These are phyloP conservation scores for Chlorophyllum brunneum DNA, from an alignment of 768 basidiomycete genomes.

Conservation along the genomic window DNA sequence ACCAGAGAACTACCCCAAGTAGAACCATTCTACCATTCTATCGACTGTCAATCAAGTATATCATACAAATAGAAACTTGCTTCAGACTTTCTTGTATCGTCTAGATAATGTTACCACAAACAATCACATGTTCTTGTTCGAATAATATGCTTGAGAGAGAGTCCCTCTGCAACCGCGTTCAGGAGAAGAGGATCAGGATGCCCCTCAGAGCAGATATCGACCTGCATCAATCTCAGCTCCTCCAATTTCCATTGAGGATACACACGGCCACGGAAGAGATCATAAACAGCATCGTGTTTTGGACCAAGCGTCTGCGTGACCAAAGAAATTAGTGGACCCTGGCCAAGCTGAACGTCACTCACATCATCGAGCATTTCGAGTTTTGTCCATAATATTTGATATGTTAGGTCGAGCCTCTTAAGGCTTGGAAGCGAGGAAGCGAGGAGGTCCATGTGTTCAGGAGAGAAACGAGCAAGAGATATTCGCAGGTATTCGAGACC, in stretches of 20 bases:
- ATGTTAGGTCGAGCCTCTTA: neutral
- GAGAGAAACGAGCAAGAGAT: neutral
- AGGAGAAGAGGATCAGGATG: conserved; percentile 5
- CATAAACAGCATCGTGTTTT: neutral
- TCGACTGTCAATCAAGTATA: too few species aligned
- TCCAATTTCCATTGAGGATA: conserved; percentile 5
- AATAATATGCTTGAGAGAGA: conserved; percentile 27
- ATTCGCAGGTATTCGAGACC: conserved; percentile 7
- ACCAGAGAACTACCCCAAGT: too few species aligned
- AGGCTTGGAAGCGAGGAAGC: conserved; percentile 1
- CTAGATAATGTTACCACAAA: conserved; percentile 7
- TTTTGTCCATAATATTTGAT: neutral
- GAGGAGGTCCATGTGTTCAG: neutral
- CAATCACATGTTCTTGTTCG: conserved; percentile 25
- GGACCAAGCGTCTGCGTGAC: neutral
- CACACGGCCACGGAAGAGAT: neutral
- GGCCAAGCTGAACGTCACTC: neutral
- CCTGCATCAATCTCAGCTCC: conserved; percentile 1
- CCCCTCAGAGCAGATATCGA: neutral
- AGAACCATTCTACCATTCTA: too few species aligned
- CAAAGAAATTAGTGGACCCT: neutral
- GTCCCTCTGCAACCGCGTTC: neutral
- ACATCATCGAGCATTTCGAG: neutral
- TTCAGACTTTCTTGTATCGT: too few species aligned
- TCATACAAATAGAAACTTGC: too few species aligned